Conservation (phyloP, 2,329 filamentous ascomycete species). For the Coniella lustricola region DNA sequence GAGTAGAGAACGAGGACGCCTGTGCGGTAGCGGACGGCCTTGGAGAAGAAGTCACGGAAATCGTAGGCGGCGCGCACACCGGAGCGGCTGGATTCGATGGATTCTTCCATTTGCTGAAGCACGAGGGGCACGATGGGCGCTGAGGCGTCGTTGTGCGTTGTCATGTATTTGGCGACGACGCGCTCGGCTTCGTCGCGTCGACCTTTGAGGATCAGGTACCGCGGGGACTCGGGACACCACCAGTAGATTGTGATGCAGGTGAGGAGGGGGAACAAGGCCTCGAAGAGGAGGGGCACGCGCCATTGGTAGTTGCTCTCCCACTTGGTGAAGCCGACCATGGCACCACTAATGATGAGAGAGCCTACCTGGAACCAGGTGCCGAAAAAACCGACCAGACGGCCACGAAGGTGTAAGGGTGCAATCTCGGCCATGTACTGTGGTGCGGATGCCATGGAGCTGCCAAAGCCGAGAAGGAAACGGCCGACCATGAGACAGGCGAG, state of each 20-base stretch:
- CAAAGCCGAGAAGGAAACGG: slow-evolving; percentile 29
- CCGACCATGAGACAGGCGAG: slow-evolving; percentile 30
- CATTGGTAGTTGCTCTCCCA: slow-evolving; percentile 31
- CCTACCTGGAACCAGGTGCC: slow-evolving; percentile 40
- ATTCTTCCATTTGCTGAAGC: slow-evolving; percentile 36
- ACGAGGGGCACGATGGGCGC: slow-evolving; percentile 35
- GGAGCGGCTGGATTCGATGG: slow-evolving; percentile 30
- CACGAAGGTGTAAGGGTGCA: slow-evolving; percentile 26
- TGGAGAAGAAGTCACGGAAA: slow-evolving; percentile 39
- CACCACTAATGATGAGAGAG: slow-evolving; percentile 33
- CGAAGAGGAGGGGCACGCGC: slow-evolving; percentile 35
- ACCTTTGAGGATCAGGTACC: slow-evolving; percentile 29
- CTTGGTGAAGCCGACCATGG: slow-evolving; percentile 34
- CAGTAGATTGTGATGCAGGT: slow-evolving; percentile 36
- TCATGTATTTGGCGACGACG: slow-evolving; percentile 34
- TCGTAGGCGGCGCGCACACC: slow-evolving; percentile 35
- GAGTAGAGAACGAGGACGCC: slow-evolving; percentile 38
- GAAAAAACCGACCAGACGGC: slow-evolving; percentile 39
- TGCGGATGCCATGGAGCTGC: slow-evolving; percentile 24
- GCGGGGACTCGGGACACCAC: slow-evolving; percentile 28
- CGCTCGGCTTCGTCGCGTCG: slow-evolving; percentile 26
- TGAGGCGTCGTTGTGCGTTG: slow-evolving; percentile 31
- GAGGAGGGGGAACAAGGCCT: slow-evolving; percentile 38
- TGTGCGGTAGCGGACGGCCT: slow-evolving; percentile 34
- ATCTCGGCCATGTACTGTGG: slow-evolving; percentile 25